Base-by-base conservation (phyloP, 108 stramenopile species). In the Schizochytrium sp. region DNA sequence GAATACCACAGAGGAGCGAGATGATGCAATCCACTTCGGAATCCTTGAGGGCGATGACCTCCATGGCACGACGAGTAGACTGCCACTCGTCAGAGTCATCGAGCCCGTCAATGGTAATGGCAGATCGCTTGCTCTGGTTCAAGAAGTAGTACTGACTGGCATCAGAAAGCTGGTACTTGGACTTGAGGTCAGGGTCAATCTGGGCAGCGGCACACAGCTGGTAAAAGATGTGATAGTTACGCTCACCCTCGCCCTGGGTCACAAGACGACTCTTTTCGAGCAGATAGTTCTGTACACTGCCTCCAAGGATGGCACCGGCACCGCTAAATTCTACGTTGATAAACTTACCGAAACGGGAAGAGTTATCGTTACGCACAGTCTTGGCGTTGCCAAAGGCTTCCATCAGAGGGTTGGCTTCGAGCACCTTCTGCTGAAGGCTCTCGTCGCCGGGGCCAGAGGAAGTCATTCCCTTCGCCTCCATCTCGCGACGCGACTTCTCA, bases 1-100 rank as follows among this genome's bases (percentile, higher is more conserved):
- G 90, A 72, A 97, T 93, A 46, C 95, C 95, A 17, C 89, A 87
- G 45, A 96, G 90, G 69, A 96, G 89, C 41, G 94, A 91, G 94
- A 97, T 95, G 38, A 97, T 61, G 57, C n/a, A 8, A 44, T 87
- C 2, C 56, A 28, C 13, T 41, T 40, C 55, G 4, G 17, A 4
- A 38, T 87, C 87, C 46, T 60, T 2, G 8, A 88, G 57, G 19
- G 59, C 19, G 3, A 60, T 45, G 59, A 60, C 57, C 2, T 58
- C 57, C 87, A 83, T 88, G 10, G 57, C 10, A 10, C 41, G 40
- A 40, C 4, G 58, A 8, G 87, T 88, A 12, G 58, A n/a, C 17
- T 4, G 41, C 87, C 57, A 59, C 76, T 83, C 87, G 59, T 41
- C 87, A n/a, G 57, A 57, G 59, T 40, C 87, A 47, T 59, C 87